Conservation (phyloP, 1,139 yeast genomes). For the Groenewaldozyma auringiensis region DNA sequence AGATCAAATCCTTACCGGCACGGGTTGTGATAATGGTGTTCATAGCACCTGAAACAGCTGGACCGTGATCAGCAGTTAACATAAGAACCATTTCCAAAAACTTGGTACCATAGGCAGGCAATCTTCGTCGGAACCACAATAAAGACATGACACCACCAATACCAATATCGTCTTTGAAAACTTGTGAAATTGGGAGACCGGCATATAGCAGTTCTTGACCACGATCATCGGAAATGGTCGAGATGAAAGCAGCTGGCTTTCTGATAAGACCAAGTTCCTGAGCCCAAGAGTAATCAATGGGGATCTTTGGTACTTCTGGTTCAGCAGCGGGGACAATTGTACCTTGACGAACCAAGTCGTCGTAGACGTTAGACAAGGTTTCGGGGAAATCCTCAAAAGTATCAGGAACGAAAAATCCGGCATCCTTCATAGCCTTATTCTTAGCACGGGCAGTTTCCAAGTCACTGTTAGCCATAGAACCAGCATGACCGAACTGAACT, state of each 20-base stretch:
- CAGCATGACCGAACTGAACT: conserved; percentile 44
- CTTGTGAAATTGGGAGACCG: conserved; percentile 42
- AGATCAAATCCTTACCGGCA: conserved; percentile 42
- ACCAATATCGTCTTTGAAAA: conserved; percentile 41
- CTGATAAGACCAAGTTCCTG: conserved; percentile 41
- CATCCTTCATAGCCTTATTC: conserved; percentile 41
- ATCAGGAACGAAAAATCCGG: conserved; percentile 39
- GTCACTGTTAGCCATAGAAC: conserved; percentile 41
- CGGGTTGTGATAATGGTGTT: conserved; percentile 42
- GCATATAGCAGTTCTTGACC: conserved; percentile 42
- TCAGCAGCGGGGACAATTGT: conserved; percentile 34
- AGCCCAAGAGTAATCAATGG: conserved; percentile 43
- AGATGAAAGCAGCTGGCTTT: conserved; percentile 42
- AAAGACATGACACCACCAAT: conserved; percentile 44
- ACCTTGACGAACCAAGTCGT: conserved; percentile 33
- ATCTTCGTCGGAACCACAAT: conserved; percentile 40
- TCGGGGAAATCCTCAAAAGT: conserved; percentile 43
- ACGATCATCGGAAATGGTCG: conserved; percentile 42
- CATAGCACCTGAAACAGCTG: conserved; percentile 44
- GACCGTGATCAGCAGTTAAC: conserved; percentile 44
- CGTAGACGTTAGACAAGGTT: conserved; percentile 32
- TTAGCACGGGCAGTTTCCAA: conserved; percentile 39
- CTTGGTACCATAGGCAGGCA: conserved; percentile 39
- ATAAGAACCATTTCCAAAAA: conserved; percentile 42
- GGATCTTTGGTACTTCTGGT: conserved; percentile 42